Base-by-base conservation (phyloP, 352 stramenopile species). In the Globisporangium iwayamae region DNA sequence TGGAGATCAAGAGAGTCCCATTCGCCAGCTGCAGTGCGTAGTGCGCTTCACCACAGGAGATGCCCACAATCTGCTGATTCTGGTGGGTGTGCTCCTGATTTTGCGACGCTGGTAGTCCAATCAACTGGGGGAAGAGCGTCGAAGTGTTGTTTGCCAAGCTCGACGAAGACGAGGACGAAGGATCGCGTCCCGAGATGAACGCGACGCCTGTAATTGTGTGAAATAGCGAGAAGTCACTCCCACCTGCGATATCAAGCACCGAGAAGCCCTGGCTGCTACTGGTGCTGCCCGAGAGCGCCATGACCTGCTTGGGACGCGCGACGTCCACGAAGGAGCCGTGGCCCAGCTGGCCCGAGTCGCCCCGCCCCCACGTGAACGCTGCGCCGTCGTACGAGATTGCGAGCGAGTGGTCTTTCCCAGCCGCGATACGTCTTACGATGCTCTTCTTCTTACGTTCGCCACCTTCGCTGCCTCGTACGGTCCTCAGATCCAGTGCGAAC, bases 321-420 rank as follows among this genome's bases (percentile, higher is more conserved):
- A 85, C 63, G 48, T 93, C 78, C 79, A 90, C 89, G 56, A 67
- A 79, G 20, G 68, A 81, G 9, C 83, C 81, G 36, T 88, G 81
- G 5, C 85, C 85, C 1, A 93, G 74, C 56, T 90, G 85, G 8
- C 85, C 85, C 8, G 71, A 67, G 58, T 90, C 75, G 4, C 82
- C 82, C 14, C 82, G 77, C 0, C 85, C 85, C 85, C 85, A 93
- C 13, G 81, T 83, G 56, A 91, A 91, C 18, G 75, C 76, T 3
- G 71, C 73, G 4, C 82, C 81, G 41, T 86, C 73, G 32, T 70
- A 77, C 22, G 72, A 78, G 38, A 91, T 76, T 0, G 72, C 85
- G 48, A 90, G 39, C 28, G 81, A 91, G 68, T 93, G 85, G 60
- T 87, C 69, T 22, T 79, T 83, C 1, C 85, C 82, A 10, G 85